phyloP scores from a whole-genome alignment of 345 rosid species.

The Garcia nutans region DNA sequence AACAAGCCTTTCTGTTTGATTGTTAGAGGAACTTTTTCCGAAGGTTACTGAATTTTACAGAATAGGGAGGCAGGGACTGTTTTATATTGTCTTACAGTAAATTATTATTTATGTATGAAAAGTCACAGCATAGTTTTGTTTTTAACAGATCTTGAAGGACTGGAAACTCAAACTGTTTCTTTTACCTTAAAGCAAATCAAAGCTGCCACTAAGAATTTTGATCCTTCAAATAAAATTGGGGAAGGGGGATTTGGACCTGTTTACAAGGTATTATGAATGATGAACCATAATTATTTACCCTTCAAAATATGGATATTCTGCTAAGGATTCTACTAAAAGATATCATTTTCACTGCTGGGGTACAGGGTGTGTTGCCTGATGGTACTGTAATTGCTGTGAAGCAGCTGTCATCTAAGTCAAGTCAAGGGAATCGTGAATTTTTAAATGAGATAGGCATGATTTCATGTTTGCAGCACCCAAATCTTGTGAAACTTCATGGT shows the following conservation, averaged over 20 bases:
- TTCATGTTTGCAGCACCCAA: constrained; percentile 14
- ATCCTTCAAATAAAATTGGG: constrained; percentile 51
- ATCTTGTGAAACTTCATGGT: constrained; percentile 19
- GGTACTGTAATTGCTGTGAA: constrained; percentile 19
- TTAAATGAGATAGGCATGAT: constrained; percentile 19
- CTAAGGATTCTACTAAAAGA: not conserved
- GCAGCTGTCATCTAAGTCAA: constrained; percentile 15
- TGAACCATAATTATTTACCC: not conserved
- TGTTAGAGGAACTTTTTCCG: not conserved
- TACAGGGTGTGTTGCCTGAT: constrained; percentile 13
- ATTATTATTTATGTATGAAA: not conserved
- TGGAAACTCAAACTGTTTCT: constrained; percentile 22
- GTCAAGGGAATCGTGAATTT: constrained; percentile 19
- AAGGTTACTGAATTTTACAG: not conserved
- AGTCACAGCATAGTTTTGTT: not conserved
- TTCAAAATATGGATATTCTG: not conserved
- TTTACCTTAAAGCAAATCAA: constrained; percentile 54
- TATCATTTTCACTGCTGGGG: not conserved
- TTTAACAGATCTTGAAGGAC: constrained; percentile 22
- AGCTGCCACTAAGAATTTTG: constrained; percentile 50
- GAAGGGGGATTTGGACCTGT: constrained; percentile 73
- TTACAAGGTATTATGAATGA: constrained; percentile 39
- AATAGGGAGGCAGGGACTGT: not conserved
- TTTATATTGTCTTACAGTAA: no score
- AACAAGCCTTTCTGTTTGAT: not conserved